A percentile compares a stretch with the other conserved stretches of the same genome.
Conservation (phyloP, 768 basidiomycete genomes). For the Podaxis sp. region DNA sequence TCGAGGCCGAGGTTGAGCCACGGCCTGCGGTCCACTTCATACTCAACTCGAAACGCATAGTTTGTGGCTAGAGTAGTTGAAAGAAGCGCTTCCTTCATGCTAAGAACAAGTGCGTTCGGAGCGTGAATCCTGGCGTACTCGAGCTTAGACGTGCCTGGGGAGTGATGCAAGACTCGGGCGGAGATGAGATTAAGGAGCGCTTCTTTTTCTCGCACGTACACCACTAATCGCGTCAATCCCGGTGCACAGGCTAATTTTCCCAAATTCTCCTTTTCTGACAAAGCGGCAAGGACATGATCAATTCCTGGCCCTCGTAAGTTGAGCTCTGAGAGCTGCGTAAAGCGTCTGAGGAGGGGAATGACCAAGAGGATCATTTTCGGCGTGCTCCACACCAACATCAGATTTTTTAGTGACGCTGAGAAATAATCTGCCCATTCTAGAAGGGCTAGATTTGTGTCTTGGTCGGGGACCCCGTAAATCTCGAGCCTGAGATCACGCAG, state of each 20-base stretch:
- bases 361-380: background rate
- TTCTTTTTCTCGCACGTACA: background rate
- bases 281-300: background rate
- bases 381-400: background rate
- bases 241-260: background rate
- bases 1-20: background rate
- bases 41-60: background rate
- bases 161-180: background rate
- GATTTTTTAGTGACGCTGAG: background rate
- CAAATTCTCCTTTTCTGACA: background rate
- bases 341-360: background rate
- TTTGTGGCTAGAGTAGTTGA: background rate
- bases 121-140: background rate
- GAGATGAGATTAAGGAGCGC: background rate
- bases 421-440: background rate
- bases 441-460: background rate
- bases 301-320: background rate
- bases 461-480: background rate
- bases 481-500: background rate
- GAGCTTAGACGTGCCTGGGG: background rate
- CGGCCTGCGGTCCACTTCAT: background rate
- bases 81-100: background rate
- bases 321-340: background rate
- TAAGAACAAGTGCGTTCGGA: background rate
- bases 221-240: background rate